Evolutionary conservation across 306 rosid genomes (phyloP), one percentile per base, ranked within the genome.

Genomic region (Fragaria ananassa): DNA sequence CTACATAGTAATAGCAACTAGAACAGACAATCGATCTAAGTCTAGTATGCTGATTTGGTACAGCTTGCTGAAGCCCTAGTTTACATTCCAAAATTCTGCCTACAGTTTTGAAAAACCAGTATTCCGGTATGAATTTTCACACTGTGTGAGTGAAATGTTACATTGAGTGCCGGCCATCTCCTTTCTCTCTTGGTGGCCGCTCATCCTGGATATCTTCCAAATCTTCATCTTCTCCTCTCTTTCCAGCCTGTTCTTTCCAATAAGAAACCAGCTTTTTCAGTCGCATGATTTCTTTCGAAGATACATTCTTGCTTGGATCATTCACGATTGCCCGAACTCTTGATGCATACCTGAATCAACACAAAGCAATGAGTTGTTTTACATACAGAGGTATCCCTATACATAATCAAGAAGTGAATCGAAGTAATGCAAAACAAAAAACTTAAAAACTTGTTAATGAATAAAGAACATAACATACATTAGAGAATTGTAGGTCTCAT

Each of bases 201-300:
- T 84, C 91, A 8, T 95, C 93, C 78, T 80, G 88, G 66, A 95
- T 92, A 70, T 95, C 99, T 83, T 95, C 96, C 47, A 95, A 74
- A 19, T 95, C 99, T 27, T 92, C 98, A 27, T 87, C 97, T 12
- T 92, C 93, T 2, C 91, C 91, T 79, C 84, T 87, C 82, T 77
- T 86, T 19, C 98, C 98, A 18, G 99, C 99, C 84, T 96, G 98
- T 49, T 96, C 98, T 79, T 96, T 91, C 99, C 99, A 92, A 79
- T 91, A 83, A 8, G 88, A 86, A 39, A 92, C 91, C 74, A 89
- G 23, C 74, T 89, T 96, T 74, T 89, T 96, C 86, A 96, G 74
- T 19, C 97, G 86, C 34, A 89, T 93, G 41, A 92, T 84, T 83
- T 96, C 98, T 86, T 96, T 96, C 1, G 97, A 95, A 19, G 92